These are phyloP conservation scores for Colletotrichum navitas DNA, from an alignment of 2,329 filamentous ascomycete species.

Conservation along the genomic window DNA sequence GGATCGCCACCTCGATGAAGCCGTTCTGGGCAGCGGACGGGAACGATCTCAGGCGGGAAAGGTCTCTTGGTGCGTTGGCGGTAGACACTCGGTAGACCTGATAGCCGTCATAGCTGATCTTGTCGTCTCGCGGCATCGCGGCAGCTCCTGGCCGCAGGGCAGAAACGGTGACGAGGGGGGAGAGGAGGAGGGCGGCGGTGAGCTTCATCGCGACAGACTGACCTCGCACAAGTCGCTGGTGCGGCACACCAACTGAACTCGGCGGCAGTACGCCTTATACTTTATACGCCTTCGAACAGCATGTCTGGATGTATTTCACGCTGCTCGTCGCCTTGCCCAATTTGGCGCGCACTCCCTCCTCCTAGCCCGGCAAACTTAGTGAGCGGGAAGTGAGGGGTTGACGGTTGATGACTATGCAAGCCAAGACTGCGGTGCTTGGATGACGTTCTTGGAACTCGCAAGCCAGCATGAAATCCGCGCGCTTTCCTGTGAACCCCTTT, in stretches of 20 bases:
- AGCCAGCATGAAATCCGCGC: not conserved
- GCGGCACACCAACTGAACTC: not conserved
- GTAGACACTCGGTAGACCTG: slow-evolving; percentile 49
- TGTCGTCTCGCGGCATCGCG: slow-evolving; percentile 14
- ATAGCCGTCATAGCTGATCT: slow-evolving; percentile 50
- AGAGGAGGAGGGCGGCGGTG: slow-evolving; percentile 18
- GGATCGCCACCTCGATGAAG: slow-evolving; percentile 50
- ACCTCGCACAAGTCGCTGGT: too few species aligned
- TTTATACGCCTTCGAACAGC: not conserved
- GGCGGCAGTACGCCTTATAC: not conserved
- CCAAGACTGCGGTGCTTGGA: slow-evolving; percentile 29
- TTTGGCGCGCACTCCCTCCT: not conserved
- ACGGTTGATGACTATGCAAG: slow-evolving; percentile 29
- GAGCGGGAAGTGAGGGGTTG: slow-evolving; percentile 30
- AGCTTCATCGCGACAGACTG: slow-evolving; percentile 34
- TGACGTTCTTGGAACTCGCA: slow-evolving; percentile 18
- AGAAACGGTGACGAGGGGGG: slow-evolving; percentile 19
- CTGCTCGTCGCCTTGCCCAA: not conserved
- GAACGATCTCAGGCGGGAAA: slow-evolving; percentile 43
- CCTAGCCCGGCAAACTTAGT: not conserved
- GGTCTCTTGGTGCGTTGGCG: slow-evolving; percentile 37
- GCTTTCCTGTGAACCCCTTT: not conserved
- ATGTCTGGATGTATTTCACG: not conserved
- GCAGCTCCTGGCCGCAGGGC: not conserved
- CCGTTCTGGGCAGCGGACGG: slow-evolving; percentile 47